Evolutionary conservation across 208 protist genomes (phyloP), one percentile per base, ranked within the genome.

Genomic region (Tritrichomonas musculus): DNA sequence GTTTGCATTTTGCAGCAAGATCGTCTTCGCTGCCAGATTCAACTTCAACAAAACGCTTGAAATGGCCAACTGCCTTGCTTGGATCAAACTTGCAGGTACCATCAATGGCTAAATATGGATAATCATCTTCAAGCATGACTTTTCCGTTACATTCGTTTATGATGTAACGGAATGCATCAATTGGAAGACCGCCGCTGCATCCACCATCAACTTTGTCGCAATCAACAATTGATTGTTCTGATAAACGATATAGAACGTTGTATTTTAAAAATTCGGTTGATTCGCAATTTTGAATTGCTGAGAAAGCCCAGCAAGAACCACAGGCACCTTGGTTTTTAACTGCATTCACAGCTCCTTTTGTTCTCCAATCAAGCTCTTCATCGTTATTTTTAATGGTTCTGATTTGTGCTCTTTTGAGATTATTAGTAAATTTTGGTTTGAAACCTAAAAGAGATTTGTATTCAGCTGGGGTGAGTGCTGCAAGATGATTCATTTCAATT

Each of bases 291-390:
- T n/a, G n/a, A n/a, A 69, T 95, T 94, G 50, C 64, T 13, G 53
- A 77, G 73, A 95, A 94, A n/a, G 95, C 93, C 96, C 95, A 96
- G 93, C 95, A 96, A 30, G 93, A 95, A 44, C 96, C 96, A 94
- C 96, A 97, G 20, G 94, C 93, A 72, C 93, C 95, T 93, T 97
- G 96, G 88, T 97, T 92, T 84, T 96, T 96, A 4, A 95, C 92
- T 69, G 72, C 93, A 20, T 94, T 96, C 4, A 97, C 95, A 53
- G 94, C 93, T 5, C 93, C 94, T 64, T 95, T 73, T 14, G 95
- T 55, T n/a, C 96, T 57, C 95, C 96, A 96, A 94, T 97, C 96
- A 5, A 96, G 66, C 13, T 41, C 9, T 11, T 72, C 25, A 55
- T 94, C 94, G 0, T 95, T 33, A 30, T 66, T 36, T 25, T n/a